Conservation (phyloP, 805 yeast species). For the Metschnikowia rubicola region DNA sequence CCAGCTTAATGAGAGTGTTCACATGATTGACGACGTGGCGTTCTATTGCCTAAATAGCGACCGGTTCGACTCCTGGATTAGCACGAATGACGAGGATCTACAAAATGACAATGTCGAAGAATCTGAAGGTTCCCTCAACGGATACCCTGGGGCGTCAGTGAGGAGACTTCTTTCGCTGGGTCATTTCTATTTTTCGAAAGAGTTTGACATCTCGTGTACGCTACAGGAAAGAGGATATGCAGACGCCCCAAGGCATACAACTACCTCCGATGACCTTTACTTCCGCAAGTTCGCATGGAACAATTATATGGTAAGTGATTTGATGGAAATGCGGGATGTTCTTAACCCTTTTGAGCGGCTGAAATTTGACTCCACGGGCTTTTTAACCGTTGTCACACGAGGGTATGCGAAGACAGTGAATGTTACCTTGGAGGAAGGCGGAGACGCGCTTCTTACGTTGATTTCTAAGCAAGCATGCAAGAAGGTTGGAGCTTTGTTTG, state of each 20-base stretch:
- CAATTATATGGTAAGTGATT: conserved; percentile 41
- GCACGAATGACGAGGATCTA: conserved; percentile 13
- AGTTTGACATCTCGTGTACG: conserved; percentile 45
- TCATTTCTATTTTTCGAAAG: conserved; percentile 45
- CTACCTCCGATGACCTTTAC: conserved; percentile 36
- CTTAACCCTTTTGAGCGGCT: conserved; percentile 38
- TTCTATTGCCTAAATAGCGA: conserved; percentile 62
- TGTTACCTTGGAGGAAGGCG: conserved; percentile 25
- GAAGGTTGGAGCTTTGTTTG: conserved; percentile 49
- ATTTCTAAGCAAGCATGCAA: conserved; percentile 51
- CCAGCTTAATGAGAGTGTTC: conserved; percentile 49
- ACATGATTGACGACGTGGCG: conserved; percentile 55
- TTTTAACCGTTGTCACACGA: conserved; percentile 45
- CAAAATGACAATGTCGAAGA: conserved; percentile 15
- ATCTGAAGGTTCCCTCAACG: conserved; percentile 13
- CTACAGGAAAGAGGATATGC: conserved; percentile 43
- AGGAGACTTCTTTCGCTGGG: conserved; percentile 44
- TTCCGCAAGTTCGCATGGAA: conserved; percentile 52
- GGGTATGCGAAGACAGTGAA: conserved; percentile 51
- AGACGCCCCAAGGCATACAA: conserved; percentile 5
- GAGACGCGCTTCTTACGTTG: conserved; percentile 43
- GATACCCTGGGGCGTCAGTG: conserved; percentile 44
- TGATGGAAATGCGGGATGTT: conserved; percentile 45
- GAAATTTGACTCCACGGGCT: conserved; percentile 45
- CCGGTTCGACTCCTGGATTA: conserved; percentile 43